Evolutionary conservation across 352 stramenopile species (phyloP), one percentile per base, ranked within the genome.

Genomic region (Stephanocyclus meneghinianus): DNA sequence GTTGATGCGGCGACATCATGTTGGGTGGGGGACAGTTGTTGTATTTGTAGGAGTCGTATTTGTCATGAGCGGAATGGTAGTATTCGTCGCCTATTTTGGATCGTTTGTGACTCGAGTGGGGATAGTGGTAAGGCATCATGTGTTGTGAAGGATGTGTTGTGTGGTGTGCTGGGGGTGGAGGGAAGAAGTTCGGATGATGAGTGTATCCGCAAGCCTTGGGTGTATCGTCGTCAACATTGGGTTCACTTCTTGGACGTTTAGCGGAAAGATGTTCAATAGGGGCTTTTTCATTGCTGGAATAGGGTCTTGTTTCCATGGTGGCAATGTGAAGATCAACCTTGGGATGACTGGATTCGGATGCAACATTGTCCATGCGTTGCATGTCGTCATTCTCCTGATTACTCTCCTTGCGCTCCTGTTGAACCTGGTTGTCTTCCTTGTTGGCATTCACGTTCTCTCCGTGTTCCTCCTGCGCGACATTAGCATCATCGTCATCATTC

Each of bases 201-300:
- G 42, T 29, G 15, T 70, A 30, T 50, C 60, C 68, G 35, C 74
- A 51, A n/a, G 74, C 65, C 53, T 77, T 82, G 67, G 75, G 75
- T 2, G 75, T 82, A 30, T 71, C 55, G 42, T 82, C 75, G 35
- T 82, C 75, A n/a, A 77, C 68, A 29, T 60, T 65, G 30, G 45
- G 11, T 65, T 65, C 57, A 16, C 18, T 32, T 65, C 57, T 30
- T 10, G 57, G 37, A 32, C 57, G 30, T 65, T 65, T 66, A 26
- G 64, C 15, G 18, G 32, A 35, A 35, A 15, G 7, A 11, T 30
- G 32, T 29, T 11, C 8, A 44, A 13, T 0, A 40, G 26, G 7
- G 26, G 26, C 30, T 63, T 6, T 21, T 16, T 53, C n/a, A 16
- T 53, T 53, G 13, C 10, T 6, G n/a, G 13, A 4, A 11, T 21